A percentile compares a stretch with the other conserved stretches of the same genome.
These are phyloP conservation scores for Monosporascus sp. DNA, from an alignment of 2,329 filamentous ascomycete genomes.

Conservation along the genomic window DNA sequence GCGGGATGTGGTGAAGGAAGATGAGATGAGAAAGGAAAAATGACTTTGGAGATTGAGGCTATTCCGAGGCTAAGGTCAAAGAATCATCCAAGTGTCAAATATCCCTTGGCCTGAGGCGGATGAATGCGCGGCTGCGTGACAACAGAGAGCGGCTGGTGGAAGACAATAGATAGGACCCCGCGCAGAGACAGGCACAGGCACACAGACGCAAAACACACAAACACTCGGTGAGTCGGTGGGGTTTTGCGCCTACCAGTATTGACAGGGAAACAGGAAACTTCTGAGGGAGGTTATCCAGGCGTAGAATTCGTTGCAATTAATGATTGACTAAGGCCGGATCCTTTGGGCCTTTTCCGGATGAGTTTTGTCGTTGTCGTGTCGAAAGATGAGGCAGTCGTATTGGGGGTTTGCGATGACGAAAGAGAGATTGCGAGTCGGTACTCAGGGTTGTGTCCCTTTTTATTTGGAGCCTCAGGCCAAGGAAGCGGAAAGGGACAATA, in stretches of 20 bases:
- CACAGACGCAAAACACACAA: constrained; percentile 10
- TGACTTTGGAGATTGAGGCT: not conserved
- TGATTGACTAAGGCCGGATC: constrained; percentile 19
- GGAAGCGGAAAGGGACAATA: not conserved
- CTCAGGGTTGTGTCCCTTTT: constrained; percentile 17
- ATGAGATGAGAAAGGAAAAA: not conserved
- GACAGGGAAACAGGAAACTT: constrained; percentile 20
- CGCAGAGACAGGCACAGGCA: not conserved
- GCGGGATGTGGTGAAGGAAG: too few relatives aligned
- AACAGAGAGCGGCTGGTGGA: not conserved
- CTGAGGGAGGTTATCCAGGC: constrained; percentile 9
- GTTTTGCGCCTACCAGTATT: constrained; percentile 28
- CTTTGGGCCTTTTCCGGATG: constrained; percentile 14
- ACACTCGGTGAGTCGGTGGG: constrained; percentile 30
- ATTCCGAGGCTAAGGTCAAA: not conserved
- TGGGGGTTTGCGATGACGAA: constrained; percentile 26
- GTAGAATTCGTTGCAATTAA: constrained; percentile 18
- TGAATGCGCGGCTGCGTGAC: not conserved
- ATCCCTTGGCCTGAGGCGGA: not conserved
- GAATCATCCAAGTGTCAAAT: not conserved
- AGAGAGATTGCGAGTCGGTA: constrained; percentile 20
- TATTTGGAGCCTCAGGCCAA: not conserved
- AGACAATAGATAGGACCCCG: not conserved
- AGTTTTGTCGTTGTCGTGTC: constrained; percentile 15
- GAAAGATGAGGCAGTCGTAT: constrained; percentile 19